Conservation (phyloP, 768 basidiomycete species). For the Artomyces pyxidatus region DNA sequence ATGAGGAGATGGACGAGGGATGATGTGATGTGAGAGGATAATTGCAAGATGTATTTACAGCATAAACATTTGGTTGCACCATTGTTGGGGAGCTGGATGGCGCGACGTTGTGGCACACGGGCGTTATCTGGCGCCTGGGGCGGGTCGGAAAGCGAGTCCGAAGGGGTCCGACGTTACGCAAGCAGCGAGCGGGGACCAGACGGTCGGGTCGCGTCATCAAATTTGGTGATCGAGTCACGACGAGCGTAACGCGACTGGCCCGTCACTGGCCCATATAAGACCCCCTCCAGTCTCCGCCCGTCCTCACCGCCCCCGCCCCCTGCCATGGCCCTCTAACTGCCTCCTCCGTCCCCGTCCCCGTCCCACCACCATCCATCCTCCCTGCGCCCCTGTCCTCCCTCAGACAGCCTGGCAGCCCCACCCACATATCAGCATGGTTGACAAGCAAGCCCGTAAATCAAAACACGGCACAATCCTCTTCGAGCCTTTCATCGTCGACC, state of each 20-base stretch:
- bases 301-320: conserved; percentile 14
- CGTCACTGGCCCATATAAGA: conserved; percentile 33
- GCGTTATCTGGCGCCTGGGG: not conserved
- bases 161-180: conserved; percentile 5
- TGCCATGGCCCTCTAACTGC: conserved; percentile 31
- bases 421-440: conserved; percentile 58
- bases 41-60: not conserved
- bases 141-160: not conserved
- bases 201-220: conserved; percentile 4
- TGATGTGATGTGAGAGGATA: conserved; percentile 25
- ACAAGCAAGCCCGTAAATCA: conserved; percentile 72
- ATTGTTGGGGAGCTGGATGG: not conserved
- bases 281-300: conserved; percentile 21
- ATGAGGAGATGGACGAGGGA: conserved; percentile 72
- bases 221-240: conserved; percentile 10
- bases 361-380: conserved; percentile 16
- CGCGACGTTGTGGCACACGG: not conserved
- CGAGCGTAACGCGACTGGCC: conserved; percentile 9
- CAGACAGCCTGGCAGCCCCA: conserved; percentile 21
- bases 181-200: no score
- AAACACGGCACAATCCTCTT: conserved; percentile 84
- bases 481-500: conserved; percentile 81
- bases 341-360: conserved; percentile 13
- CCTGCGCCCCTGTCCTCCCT: conserved; percentile 12
- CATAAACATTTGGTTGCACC: not conserved